phyloP scores from a whole-genome alignment of 352 stramenopile species.

The Pythium brachiatum region DNA sequence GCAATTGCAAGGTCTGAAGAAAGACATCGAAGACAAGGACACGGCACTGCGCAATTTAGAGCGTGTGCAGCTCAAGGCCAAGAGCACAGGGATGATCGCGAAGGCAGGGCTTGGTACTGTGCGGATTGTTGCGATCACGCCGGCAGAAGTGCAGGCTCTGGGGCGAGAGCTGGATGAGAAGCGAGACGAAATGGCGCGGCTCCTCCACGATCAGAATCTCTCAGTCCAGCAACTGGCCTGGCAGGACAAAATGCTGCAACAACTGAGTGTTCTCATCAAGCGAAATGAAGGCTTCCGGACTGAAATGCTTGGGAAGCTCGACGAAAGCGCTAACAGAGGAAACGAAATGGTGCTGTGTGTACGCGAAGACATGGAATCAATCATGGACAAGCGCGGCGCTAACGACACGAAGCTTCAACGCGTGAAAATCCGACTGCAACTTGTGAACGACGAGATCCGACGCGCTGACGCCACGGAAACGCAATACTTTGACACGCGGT shows the following conservation, averaged over 20 bases:
- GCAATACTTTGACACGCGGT: slow-evolving; percentile 56
- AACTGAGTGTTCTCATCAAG: slow-evolving; percentile 63
- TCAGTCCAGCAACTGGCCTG: slow-evolving; percentile 42
- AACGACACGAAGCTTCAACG: slow-evolving; percentile 32
- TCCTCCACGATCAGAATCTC: slow-evolving; percentile 41
- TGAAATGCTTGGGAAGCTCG: slow-evolving; percentile 43
- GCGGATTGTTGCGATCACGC: slow-evolving; percentile 56
- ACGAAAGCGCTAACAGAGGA: slow-evolving; percentile 34
- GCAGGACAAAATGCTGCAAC: slow-evolving; percentile 69
- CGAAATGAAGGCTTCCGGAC: slow-evolving; percentile 59
- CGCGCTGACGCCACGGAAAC: slow-evolving; percentile 34
- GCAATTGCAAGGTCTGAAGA: slow-evolving; percentile 31
- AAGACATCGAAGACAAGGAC: slow-evolving; percentile 34
- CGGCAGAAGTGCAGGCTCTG: slow-evolving; percentile 42
- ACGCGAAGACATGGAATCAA: slow-evolving; percentile 52
- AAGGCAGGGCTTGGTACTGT: slow-evolving; percentile 68
- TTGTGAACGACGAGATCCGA: slow-evolving; percentile 36
- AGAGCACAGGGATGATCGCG: slow-evolving; percentile 65
- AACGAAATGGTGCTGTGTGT: slow-evolving; percentile 58
- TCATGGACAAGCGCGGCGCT: slow-evolving; percentile 38
- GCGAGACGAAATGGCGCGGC: slow-evolving; percentile 38
- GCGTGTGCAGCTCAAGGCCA: slow-evolving; percentile 59
- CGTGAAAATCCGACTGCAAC: slow-evolving; percentile 25
- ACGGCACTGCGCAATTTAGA: slow-evolving; percentile 54
- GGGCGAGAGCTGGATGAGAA: slow-evolving; percentile 41